Evolutionary conservation across 1,139 yeast genomes (phyloP).

Genomic region (Torulaspora globosa): DNA sequence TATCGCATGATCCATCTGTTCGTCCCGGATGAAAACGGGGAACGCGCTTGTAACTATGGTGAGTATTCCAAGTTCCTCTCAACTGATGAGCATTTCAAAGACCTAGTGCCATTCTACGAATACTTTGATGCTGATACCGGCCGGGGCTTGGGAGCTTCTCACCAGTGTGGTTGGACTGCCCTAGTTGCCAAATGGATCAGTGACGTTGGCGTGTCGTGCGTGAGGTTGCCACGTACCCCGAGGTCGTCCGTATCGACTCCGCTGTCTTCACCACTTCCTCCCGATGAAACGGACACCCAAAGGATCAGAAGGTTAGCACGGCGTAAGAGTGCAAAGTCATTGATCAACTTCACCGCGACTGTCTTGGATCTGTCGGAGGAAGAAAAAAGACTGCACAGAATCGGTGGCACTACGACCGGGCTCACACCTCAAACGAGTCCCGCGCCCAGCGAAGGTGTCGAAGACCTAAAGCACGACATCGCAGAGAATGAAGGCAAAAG

Average conservation of each 20-base stretch:
- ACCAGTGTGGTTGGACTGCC: slow-evolving; percentile 98
- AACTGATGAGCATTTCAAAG: slow-evolving; percentile 69
- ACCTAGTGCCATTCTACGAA: slow-evolving; percentile 77
- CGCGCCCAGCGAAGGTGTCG: slow-evolving; percentile 16
- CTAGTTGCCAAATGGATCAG: slow-evolving; percentile 90
- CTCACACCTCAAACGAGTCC: slow-evolving; percentile 28
- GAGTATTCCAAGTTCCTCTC: slow-evolving; percentile 54
- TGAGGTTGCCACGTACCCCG: slow-evolving; percentile 49
- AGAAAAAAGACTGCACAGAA: slow-evolving; percentile 40
- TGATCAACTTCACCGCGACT: slow-evolving; percentile 62
- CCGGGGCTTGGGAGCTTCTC: slow-evolving; percentile 90
- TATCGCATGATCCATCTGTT: slow-evolving; percentile 81
- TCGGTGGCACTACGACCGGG: slow-evolving; percentile 27
- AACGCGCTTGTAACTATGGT: slow-evolving; percentile 75
- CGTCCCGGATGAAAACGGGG: slow-evolving; percentile 62
- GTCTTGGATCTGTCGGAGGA: slow-evolving; percentile 64
- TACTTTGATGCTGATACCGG: slow-evolving; percentile 96
- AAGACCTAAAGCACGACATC: slow-evolving; percentile 11
- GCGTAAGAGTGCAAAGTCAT: slow-evolving; percentile 68
- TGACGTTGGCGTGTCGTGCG: slow-evolving; percentile 75
- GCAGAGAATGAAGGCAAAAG: slow-evolving; percentile 13
- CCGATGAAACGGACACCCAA: slow-evolving; percentile 13
- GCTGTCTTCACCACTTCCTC: slow-evolving; percentile 14
- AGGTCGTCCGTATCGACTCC: slow-evolving; percentile 29
- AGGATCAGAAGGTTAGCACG: slow-evolving; percentile 44